These are phyloP conservation scores for Xylariaceae sp. DNA, from an alignment of 2,329 filamentous ascomycete species.

Conservation along the genomic window DNA sequence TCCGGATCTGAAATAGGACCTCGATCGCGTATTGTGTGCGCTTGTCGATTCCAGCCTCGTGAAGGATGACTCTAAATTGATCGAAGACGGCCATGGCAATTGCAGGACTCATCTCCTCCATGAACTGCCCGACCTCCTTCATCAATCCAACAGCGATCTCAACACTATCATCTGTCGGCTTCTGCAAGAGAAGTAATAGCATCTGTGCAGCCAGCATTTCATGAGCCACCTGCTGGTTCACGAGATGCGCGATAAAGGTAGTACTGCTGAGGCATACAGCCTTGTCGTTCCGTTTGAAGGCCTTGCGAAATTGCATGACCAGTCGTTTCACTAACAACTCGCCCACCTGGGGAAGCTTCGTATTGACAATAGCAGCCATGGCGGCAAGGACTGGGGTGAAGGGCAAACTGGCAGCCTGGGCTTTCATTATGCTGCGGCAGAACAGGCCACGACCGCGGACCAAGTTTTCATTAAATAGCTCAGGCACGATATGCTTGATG, in stretches of 20 bases:
- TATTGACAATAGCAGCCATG: conserved; percentile 95
- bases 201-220: conserved; percentile 94
- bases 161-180: conserved; percentile 94
- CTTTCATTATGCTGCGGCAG: conserved; percentile 97
- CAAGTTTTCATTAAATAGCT: conserved; percentile 92
- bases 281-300: conserved; percentile 95
- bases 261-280: conserved; percentile 89
- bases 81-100: conserved; percentile 92
- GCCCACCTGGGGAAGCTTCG: conserved; percentile 90
- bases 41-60: conserved; percentile 97
- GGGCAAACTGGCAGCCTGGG: conserved; percentile 89
- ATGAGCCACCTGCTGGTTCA: conserved; percentile 93
- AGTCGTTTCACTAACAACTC: conserved; percentile 83
- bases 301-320: conserved; percentile 90
- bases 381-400: conserved; percentile 96
- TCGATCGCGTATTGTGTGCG: conserved; percentile 99
- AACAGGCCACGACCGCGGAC: conserved; percentile 88
- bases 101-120: conserved; percentile 90
- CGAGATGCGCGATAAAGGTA: conserved; percentile 90
- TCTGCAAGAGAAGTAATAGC: conserved; percentile 83
- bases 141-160: conserved; percentile 95
- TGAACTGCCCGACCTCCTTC: conserved; percentile 85
- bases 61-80: conserved; percentile 89
- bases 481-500: conserved; percentile 95
- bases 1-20: conserved; percentile 91